phyloP scores from a whole-genome alignment of 2,329 filamentous ascomycete genomes.

The Alternaria atra region DNA sequence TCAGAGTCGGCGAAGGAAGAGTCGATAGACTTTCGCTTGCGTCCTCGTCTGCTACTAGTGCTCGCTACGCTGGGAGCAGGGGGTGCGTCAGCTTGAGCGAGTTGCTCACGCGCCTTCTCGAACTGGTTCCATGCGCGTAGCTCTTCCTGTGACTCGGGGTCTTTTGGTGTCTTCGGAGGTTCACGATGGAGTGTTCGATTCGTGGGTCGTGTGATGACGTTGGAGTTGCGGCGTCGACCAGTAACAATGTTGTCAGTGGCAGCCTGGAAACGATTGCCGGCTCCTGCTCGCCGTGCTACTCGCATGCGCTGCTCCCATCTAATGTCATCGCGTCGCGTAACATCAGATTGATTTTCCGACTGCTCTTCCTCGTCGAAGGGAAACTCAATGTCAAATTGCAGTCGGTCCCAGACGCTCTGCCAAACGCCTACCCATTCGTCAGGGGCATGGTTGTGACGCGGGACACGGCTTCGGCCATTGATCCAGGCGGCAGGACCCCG shows the following conservation, averaged over 20 bases:
- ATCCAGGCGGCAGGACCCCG: conserved; percentile 45
- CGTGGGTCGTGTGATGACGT: conserved; percentile 52
- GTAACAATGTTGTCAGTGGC: conserved; percentile 66
- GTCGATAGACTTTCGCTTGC: conserved; percentile 82
- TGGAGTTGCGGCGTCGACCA: conserved; percentile 49
- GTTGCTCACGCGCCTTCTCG: conserved; percentile 78
- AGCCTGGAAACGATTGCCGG: conserved; percentile 74
- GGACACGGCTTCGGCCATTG: conserved; percentile 41
- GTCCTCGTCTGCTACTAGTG: conserved; percentile 57
- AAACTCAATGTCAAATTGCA: conserved; percentile 82
- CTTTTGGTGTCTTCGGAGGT: conserved; percentile 58
- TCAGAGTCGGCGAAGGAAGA: conserved; percentile 75
- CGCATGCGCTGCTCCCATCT: conserved; percentile 86
- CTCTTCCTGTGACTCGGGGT: conserved; percentile 80
- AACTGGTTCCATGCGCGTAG: conserved; percentile 88
- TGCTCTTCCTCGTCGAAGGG: conserved; percentile 76
- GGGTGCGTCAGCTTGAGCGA: conserved; percentile 35
- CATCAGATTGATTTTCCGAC: conserved; percentile 65
- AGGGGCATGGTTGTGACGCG: conserved; percentile 42
- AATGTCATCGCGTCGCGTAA: conserved; percentile 66
- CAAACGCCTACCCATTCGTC: conserved; percentile 76
- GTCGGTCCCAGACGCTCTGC: conserved; percentile 85
- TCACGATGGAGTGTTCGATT: conserved; percentile 46
- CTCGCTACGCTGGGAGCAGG: conserved; percentile 32
- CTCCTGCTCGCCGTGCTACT: conserved; percentile 82